phyloP scores from a whole-genome alignment of 2,329 filamentous ascomycete species.

The Ophiostoma himal-ulmi region DNA sequence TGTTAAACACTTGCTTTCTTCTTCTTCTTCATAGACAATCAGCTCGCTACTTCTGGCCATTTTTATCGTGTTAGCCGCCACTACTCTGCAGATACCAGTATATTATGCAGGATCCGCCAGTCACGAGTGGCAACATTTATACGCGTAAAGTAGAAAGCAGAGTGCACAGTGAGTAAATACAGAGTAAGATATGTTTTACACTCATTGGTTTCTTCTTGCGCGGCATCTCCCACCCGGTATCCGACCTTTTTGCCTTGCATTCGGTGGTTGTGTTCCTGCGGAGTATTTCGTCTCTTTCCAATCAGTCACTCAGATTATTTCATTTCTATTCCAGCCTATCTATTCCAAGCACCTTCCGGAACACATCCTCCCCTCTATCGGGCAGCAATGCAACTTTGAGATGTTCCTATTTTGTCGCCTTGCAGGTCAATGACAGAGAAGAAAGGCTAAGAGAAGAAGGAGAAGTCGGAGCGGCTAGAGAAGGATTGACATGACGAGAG shows the following conservation, averaged over 20 bases:
- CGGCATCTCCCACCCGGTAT: too few relatives aligned
- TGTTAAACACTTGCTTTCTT: background rate
- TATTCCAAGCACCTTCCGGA: background rate
- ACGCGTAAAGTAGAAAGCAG: background rate
- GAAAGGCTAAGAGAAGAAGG: background rate
- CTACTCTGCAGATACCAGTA: background rate
- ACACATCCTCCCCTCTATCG: background rate
- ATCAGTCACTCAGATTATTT: background rate
- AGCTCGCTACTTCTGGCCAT: background rate
- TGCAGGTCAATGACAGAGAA: background rate
- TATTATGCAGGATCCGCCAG: background rate
- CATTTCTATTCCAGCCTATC: background rate
- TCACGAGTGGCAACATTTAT: background rate
- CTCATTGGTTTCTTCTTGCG: background rate
- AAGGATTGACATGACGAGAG: background rate
- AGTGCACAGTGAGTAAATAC: background rate
- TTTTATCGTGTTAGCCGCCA: background rate
- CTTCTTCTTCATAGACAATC: background rate
- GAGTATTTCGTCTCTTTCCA: too few relatives aligned
- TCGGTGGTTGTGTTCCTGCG: background rate
- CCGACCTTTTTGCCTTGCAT: background rate
- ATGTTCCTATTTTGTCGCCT: background rate
- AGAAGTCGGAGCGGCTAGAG: background rate
- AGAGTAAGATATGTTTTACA: background rate
- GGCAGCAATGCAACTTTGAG: conserved; percentile 9